Percentiles rank a stretch among this genome's conserved stretches.
Evolutionary conservation across 2,329 filamentous ascomycete genomes (phyloP).

Genomic region (Ampelomyces quisqualis): DNA sequence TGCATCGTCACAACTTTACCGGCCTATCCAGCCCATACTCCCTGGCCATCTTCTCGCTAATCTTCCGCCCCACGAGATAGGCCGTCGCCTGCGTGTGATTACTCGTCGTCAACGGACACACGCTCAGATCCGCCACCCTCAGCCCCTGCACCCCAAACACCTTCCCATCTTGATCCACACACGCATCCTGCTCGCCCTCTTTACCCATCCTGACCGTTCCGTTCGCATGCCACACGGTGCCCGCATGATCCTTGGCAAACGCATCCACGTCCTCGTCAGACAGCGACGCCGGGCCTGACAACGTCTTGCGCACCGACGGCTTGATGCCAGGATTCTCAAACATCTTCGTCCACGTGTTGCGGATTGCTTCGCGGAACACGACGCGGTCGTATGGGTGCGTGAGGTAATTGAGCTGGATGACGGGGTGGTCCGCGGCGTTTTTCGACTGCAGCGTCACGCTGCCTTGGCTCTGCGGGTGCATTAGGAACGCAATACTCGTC

Average conservation of each 20-base stretch:
- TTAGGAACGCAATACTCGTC: conserved; percentile 48
- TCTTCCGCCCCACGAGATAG: conserved; percentile 39
- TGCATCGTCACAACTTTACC: neutral
- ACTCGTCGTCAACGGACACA: conserved; percentile 37
- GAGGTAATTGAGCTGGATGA: conserved; percentile 57
- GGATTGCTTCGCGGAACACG: conserved; percentile 31
- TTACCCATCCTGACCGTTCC: conserved; percentile 44
- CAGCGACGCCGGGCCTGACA: conserved; percentile 48
- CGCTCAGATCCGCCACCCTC: conserved; percentile 44
- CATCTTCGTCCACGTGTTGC: conserved; percentile 46
- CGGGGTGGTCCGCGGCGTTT: conserved; percentile 53
- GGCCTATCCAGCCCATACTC: conserved; percentile 28
- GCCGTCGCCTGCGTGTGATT: conserved; percentile 41
- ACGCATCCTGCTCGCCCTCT: conserved; percentile 34
- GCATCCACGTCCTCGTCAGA: conserved; percentile 54
- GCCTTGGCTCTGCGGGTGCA: conserved; percentile 54
- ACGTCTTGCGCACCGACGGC: conserved; percentile 51
- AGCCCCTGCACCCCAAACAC: conserved; percentile 44
- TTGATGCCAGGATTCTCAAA: conserved; percentile 52
- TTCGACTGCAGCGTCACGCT: conserved; percentile 55
- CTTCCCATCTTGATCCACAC: conserved; percentile 41
- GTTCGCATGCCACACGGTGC: conserved; percentile 42
- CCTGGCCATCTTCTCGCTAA: conserved; percentile 34
- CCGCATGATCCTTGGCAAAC: conserved; percentile 30
- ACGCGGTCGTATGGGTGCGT: conserved; percentile 56